Evolutionary conservation across 352 stramenopile species (phyloP), one percentile per base, ranked within the genome.

Genomic region (Phytophthora hibernalis): DNA sequence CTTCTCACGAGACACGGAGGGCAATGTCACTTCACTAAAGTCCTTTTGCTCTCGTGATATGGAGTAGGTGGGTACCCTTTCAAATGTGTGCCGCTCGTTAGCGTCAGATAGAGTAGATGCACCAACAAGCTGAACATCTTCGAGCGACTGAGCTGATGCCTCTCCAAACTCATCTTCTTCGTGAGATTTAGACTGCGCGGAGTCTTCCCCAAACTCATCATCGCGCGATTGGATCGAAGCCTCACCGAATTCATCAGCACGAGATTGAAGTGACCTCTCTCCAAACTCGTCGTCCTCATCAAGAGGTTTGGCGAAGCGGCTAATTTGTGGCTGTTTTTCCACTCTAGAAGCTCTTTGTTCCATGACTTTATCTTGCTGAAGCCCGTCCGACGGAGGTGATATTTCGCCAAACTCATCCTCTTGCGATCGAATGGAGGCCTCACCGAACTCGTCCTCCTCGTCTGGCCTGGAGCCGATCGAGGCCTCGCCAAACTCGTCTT

Each of bases 291-390:
- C n/a, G n/a, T n/a, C n/a, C n/a, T n/a, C n/a, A n/a, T n/a, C n/a
- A n/a, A n/a, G n/a, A n/a, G n/a, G n/a, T n/a, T n/a, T n/a, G n/a
- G n/a, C n/a, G n/a, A 48, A 35, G 18, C 18, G 30, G 28, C 18
- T 21, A 33, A 22, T 6, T 10, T 58, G 33, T 24, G 55, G 30
- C 28, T 40, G 54, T 3, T 42, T 55, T 22, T 49, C 35, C 38
- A 53, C 37, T 12, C 35, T 65, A 7, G 54, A 50, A 45, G 47
- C 24, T n/a, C 54, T 72, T 75, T 72, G 54, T 2, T 79, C 66
- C 55, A 67, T 69, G 30, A 76, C 70, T 37, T 69, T 66, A 21
- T 75, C 66, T 57, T 78, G 63, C 16, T 40, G 4, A 40, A 40
- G n/a, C n/a, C n/a, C n/a, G n/a, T n/a, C 16, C 33, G n/a, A n/a